Evolutionary conservation across 1,139 yeast genomes (phyloP).

Genomic region (Blastobotrys elegans): DNA sequence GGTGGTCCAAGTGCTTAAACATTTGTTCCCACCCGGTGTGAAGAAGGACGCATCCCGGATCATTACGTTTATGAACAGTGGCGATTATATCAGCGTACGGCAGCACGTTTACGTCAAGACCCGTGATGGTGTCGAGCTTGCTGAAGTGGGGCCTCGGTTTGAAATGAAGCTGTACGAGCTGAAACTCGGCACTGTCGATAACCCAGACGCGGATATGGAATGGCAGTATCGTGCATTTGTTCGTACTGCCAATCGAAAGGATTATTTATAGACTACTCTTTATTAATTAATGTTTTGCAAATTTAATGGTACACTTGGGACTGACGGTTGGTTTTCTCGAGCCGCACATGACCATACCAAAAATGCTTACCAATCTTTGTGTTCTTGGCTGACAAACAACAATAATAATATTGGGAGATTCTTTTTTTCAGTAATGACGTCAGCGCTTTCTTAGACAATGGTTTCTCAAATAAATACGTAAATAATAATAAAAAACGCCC

Average conservation of each 20-base stretch:
- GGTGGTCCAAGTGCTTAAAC: conserved; percentile 74
- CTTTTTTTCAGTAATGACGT: too few species aligned
- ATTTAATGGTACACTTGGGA: too few species aligned
- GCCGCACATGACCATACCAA: too few species aligned
- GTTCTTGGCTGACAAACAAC: too few species aligned
- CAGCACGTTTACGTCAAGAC: conserved; percentile 93
- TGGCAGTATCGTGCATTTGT: conserved; percentile 93
- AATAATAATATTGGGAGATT: too few species aligned
- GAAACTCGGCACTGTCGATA: conserved; percentile 84
- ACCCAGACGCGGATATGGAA: conserved; percentile 96
- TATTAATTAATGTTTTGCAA: too few species aligned
- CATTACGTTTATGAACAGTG: conserved; percentile 82
- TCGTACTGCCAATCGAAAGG: conserved; percentile 92
- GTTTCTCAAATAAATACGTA: too few species aligned
- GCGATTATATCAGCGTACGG: conserved; percentile 88
- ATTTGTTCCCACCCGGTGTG: conserved; percentile 95
- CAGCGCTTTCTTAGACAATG: too few species aligned
- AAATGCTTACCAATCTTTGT: too few species aligned
- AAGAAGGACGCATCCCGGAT: conserved; percentile 85
- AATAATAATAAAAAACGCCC: too few species aligned
- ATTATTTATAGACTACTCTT: conserved; percentile 47
- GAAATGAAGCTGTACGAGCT: conserved; percentile 92
- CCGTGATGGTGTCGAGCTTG: conserved; percentile 78
- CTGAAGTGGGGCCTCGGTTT: conserved; percentile 97
- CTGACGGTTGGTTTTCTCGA: too few species aligned